phyloP scores from a whole-genome alignment of 2,329 filamentous ascomycete genomes.

The Colletotrichum destructivum region DNA sequence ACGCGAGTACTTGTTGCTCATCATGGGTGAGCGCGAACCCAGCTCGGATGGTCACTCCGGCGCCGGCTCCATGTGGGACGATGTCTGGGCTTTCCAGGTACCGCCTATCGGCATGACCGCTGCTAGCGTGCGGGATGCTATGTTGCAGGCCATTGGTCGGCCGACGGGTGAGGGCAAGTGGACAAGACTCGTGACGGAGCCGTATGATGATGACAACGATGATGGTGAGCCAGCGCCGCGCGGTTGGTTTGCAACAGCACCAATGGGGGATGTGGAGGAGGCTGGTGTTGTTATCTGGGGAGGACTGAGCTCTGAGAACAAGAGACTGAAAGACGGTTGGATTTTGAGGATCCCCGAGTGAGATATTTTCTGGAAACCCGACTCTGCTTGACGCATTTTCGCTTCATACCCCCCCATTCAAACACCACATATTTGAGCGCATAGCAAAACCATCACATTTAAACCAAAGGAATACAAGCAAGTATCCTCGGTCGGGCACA shows the following conservation, averaged over 20 bases:
- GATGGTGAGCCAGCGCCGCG: slow-evolving; percentile 65
- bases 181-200: slow-evolving; percentile 62
- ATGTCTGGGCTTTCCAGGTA: slow-evolving; percentile 77
- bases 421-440: background rate
- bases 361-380: background rate
- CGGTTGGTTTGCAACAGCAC: slow-evolving; percentile 71
- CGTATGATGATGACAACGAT: slow-evolving; percentile 65
- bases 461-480: background rate
- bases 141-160: slow-evolving; percentile 66
- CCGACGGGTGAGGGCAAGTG: slow-evolving; percentile 73
- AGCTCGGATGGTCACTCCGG: slow-evolving; percentile 64
- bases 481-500: slow-evolving; percentile 6
- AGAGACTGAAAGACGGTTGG: slow-evolving; percentile 74
- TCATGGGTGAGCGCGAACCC: slow-evolving; percentile 70
- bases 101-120: slow-evolving; percentile 68
- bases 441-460: slow-evolving; percentile 14
- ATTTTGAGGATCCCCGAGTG: slow-evolving; percentile 67
- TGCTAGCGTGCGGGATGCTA: slow-evolving; percentile 70
- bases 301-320: slow-evolving; percentile 67
- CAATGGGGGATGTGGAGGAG: slow-evolving; percentile 72
- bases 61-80: slow-evolving; percentile 69
- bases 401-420: too few relatives aligned
- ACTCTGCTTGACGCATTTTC: background rate
- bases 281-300: slow-evolving; percentile 74
- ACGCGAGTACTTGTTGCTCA: slow-evolving; percentile 73